A percentile compares a stretch with the other conserved stretches of the same genome.
Conservation (phyloP, 352 stramenopile species). For the Globisporangium camurandrum region DNA sequence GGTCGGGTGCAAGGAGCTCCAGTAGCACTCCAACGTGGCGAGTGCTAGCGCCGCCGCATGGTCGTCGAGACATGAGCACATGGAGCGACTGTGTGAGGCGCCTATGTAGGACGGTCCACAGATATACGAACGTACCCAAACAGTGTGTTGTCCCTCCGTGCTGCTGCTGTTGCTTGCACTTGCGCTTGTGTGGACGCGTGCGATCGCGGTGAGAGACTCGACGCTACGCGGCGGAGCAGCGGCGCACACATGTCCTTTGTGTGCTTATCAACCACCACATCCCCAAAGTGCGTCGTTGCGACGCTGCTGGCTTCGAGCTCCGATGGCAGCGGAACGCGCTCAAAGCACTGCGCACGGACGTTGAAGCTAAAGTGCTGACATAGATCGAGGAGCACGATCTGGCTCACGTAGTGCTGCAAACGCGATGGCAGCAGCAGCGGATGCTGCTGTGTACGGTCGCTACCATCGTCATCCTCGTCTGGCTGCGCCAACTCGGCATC, state of each 20-base stretch:
- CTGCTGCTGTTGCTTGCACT: too few relatives aligned
- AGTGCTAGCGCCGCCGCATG: slow-evolving; percentile 2
- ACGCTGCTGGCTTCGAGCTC: slow-evolving; percentile 16
- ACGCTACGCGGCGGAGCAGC: slow-evolving; percentile 6
- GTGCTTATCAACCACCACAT: too few relatives aligned
- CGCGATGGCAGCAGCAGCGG: too few relatives aligned
- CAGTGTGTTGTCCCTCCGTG: not conserved
- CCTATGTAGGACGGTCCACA: too few relatives aligned
- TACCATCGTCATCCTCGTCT: slow-evolving; percentile 11
- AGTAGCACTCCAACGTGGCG: slow-evolving; percentile 20
- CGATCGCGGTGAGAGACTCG: too few relatives aligned
- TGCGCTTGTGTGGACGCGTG: too few relatives aligned
- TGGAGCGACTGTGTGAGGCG: not conserved
- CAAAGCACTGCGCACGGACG: slow-evolving; percentile 27
- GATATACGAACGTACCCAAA: slow-evolving; percentile 12
- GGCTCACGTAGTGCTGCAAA: slow-evolving; percentile 37
- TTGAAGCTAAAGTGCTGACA: slow-evolving; percentile 55
- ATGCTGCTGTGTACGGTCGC: slow-evolving; percentile 5
- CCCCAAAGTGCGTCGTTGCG: slow-evolving; percentile 16
- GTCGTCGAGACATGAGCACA: not conserved
- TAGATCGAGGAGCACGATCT: slow-evolving; percentile 43
- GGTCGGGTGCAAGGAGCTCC: slow-evolving; percentile 18
- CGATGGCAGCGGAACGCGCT: slow-evolving; percentile 22
- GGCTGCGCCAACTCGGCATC: slow-evolving; percentile 17
- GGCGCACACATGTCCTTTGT: slow-evolving; percentile 15